phyloP scores from a whole-genome alignment of 345 rosid species.

The Noccaea caerulescens region DNA sequence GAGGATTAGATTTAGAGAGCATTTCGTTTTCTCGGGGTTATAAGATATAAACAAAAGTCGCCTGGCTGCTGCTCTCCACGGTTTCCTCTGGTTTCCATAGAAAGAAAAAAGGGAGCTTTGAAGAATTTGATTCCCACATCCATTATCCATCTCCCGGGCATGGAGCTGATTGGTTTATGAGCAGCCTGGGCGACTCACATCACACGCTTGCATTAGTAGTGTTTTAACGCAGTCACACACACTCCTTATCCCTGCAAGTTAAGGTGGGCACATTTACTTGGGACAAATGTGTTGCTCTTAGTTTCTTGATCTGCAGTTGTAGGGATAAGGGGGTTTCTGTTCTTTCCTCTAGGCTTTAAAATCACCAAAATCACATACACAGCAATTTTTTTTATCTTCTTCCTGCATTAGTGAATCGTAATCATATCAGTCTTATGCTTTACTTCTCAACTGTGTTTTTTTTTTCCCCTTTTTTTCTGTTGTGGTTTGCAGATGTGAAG shows the following conservation, averaged over 20 bases:
- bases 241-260: constrained; percentile 97
- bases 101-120: constrained; percentile 53
- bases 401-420: constrained; percentile 27
- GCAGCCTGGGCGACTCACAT: constrained; percentile 96
- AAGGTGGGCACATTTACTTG: constrained; percentile 97
- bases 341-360: constrained; percentile 19
- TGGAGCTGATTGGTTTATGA: constrained; percentile 76
- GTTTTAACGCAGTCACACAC: constrained; percentile 52
- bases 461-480: constrained; percentile 17
- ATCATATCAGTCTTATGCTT: background rate
- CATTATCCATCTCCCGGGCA: constrained; percentile 71
- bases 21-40: constrained; percentile 52
- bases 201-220: constrained; percentile 49
- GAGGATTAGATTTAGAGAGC: constrained; percentile 52
- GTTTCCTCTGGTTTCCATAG: constrained; percentile 53
- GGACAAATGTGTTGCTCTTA: constrained; percentile 75
- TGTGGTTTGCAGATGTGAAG: constrained; percentile 82
- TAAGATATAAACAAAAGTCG: constrained; percentile 54
- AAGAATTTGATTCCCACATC: constrained; percentile 47
- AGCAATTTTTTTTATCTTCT: background rate
- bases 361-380: constrained; percentile 10
- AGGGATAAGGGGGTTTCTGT: constrained; percentile 81
- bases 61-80: constrained; percentile 97
- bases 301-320: constrained; percentile 72
- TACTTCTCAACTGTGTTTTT: constrained; percentile 31